phyloP scores from a whole-genome alignment of 768 basidiomycete genomes.

The Candolleomyces aberdarensis region DNA sequence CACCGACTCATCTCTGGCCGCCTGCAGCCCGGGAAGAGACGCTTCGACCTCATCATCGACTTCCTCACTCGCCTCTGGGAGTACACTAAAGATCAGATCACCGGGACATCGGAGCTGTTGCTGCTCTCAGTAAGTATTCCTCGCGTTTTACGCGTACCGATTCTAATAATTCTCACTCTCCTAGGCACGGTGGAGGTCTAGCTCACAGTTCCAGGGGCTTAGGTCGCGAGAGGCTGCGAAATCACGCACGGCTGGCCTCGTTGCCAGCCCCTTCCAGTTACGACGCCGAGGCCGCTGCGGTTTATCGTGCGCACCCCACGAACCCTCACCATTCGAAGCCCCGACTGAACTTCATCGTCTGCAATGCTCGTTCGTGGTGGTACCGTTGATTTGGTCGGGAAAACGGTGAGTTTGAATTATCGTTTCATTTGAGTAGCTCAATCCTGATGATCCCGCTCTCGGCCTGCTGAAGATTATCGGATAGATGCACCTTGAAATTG shows the following conservation, averaged over 20 bases:
- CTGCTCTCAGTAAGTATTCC: slow-evolving; percentile 65
- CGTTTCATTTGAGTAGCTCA: no score
- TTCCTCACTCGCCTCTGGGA: no score
- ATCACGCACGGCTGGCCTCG: slow-evolving; percentile 86
- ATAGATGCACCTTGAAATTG: slow-evolving; percentile 83
- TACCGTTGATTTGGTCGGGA: slow-evolving; percentile 63
- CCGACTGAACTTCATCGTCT: slow-evolving; percentile 87
- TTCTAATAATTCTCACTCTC: neutral
- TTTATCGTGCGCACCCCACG: slow-evolving; percentile 75
- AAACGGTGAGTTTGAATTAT: slow-evolving; percentile 38
- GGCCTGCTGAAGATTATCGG: slow-evolving; percentile 60
- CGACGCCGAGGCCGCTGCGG: slow-evolving; percentile 80
- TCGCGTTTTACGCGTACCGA: neutral
- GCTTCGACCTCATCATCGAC: slow-evolving; percentile 81
- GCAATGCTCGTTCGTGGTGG: slow-evolving; percentile 92
- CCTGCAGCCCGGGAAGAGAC: slow-evolving; percentile 64
- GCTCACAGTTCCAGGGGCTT: slow-evolving; percentile 86
- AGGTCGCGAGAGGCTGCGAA: slow-evolving; percentile 83
- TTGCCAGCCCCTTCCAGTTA: slow-evolving; percentile 51
- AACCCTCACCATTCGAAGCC: slow-evolving; percentile 75
- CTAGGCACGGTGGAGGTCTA: slow-evolving; percentile 80
- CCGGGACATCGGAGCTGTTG: slow-evolving; percentile 82
- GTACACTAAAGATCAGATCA: slow-evolving; percentile 84
- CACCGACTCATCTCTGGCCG: neutral
- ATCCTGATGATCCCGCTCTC: no score